Base-by-base conservation (phyloP, 306 rosid genomes). In the Trifolium pratense region DNA sequence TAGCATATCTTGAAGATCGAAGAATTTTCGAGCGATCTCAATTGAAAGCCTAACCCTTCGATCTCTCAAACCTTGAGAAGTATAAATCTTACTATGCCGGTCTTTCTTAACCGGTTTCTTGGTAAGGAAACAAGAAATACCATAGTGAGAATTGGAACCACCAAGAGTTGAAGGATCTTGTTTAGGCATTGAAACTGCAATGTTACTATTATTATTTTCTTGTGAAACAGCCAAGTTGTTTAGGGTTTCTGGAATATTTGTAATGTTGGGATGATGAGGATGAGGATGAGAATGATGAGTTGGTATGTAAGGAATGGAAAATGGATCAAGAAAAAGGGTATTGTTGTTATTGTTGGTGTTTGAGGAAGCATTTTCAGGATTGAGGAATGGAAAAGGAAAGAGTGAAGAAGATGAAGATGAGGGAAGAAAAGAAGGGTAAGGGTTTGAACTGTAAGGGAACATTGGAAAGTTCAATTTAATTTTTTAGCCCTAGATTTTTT, bases 1-100 rank as follows among this genome's bases (percentile, higher is more conserved):
- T 89, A 94, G 70, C 92, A 84, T 81, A 83, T 94, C 98, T 73
- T 94, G 98, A 51, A 94, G 97, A 86, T 94, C 97, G 34, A 94
- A 94, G 91, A 94, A 94, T 85, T 91, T 86, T 2, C 98, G 69
- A 16, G 98, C 90, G 2, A 91, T 89, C 43, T 84, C 93, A 37
- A 94, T 87, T 61, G 97, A 94, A 15, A 94, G 66, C 55, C 98
- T 88, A 6, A 94, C 98, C 80, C 98, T 81, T 6, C 98, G 72
- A 59, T 94, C 98, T 34, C 98, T 87, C 75, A 89, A 67, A 5
- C 98, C 98, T 66, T 91, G 98, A 3, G 98, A 86, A 15, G 98
- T 94, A 86, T 77, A 80, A 85, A 94, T 94, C 93, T 94, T 94
- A 83, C 97, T 91, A 84, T 94, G 99, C 23, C 91, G 79, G 16